Evolutionary conservation across 169 alveolate species (phyloP).

Genomic region (Babesia ovata): DNA sequence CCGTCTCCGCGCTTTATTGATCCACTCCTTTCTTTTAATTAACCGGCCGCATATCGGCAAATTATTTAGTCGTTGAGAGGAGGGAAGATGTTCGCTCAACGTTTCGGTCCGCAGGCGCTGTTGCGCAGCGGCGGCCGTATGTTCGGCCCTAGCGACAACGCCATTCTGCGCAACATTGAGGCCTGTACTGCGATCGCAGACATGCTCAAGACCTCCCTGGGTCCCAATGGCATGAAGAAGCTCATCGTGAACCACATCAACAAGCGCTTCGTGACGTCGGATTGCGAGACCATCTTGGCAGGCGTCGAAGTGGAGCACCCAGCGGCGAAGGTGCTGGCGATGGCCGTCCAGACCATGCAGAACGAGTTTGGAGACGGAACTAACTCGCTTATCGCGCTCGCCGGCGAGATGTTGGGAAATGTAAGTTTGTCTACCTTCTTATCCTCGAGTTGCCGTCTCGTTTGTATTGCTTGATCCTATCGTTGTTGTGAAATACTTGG

Average conservation of each 20-base stretch:
- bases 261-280: constrained; percentile 95
- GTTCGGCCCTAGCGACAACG: constrained; percentile 91
- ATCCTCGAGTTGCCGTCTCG: not conserved
- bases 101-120: constrained; percentile 70
- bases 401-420: constrained; percentile 95
- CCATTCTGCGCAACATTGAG: constrained; percentile 91
- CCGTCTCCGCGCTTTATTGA: not conserved
- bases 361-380: constrained; percentile 98
- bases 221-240: constrained; percentile 97
- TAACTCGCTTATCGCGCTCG: constrained; percentile 94
- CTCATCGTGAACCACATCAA: constrained; percentile 96
- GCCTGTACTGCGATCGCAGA: constrained; percentile 92
- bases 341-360: constrained; percentile 96
- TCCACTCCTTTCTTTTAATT: not conserved
- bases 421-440: constrained; percentile 80
- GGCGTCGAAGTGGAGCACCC: constrained; percentile 99
- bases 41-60: not conserved
- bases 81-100: constrained; percentile 65
- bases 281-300: constrained; percentile 94
- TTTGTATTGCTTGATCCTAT: too few species aligned
- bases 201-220: constrained; percentile 94
- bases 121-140: constrained; percentile 89
- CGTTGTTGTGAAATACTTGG: too few species aligned
- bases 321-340: constrained; percentile 97
- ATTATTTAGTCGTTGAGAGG: constrained; percentile 10